Evolutionary conservation across 2,329 filamentous ascomycete genomes (phyloP), one percentile per base, ranked within the genome.

Genomic region (Exophiala sideris): DNA sequence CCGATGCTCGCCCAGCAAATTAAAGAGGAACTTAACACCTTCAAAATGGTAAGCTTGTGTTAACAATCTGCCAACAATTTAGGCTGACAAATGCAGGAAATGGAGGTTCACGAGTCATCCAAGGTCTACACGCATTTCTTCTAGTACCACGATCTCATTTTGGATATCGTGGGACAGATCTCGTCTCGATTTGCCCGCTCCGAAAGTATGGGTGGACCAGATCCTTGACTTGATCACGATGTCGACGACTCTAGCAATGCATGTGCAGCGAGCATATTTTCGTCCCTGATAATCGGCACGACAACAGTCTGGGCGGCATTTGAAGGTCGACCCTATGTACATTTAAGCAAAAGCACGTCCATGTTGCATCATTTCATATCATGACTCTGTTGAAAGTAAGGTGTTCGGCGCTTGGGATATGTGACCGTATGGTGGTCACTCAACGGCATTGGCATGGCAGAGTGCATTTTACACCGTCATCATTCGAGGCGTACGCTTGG

Each of bases 71-170:
- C 42, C 1, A 11, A 50, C 48, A 52, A 62, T 57, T 34, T 32
- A 42, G 45, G 59, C 77, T 82, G 71, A 82, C 10, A 9, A 12
- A 11, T 50, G 36, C 59, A 97, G 94, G 94, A 99, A 78, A 99
- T 99, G 94, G 94, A 97, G 79, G 94, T 99, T 67, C 94, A 99
- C 72, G 94, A 97, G 75, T 89, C 87, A 71, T 97, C 94, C 63
- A 99, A 97, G 78, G 91, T 96, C 68, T 96, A 99, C 79, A 99
- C 94, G 66, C 94, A 99, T 81, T 99, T 99, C 82, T 97, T 99
- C 80, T 99, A 63, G 57, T 34, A 50, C 36, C 40, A 39, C 35
- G 42, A 33, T 42, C 56, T 36, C 45, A 48, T 33, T 33, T 57
- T 56, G 58, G 48, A 55, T 54, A 56, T 47, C 39, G 42, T 54